A percentile compares a stretch with the other conserved stretches of the same genome.
phyloP scores from a whole-genome alignment of 106 monocot species.

The Alisma plantagoaquatica region DNA sequence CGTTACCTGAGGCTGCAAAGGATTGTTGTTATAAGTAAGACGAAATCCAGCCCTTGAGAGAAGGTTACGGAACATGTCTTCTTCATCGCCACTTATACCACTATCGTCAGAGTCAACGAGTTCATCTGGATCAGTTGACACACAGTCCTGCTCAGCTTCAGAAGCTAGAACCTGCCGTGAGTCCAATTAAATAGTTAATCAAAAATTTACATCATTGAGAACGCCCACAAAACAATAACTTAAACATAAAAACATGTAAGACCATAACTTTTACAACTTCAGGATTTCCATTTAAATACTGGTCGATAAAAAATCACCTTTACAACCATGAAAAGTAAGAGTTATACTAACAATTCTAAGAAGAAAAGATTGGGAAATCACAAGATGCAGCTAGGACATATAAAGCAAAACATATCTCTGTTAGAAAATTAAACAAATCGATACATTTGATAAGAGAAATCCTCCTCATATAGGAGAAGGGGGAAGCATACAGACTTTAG shows the following conservation, averaged over 20 bases:
- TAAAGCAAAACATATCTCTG: too few relatives aligned
- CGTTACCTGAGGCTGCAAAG: slow-evolving; percentile 66
- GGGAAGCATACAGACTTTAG: too few relatives aligned
- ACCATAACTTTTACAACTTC: too few relatives aligned
- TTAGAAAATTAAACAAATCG: too few relatives aligned
- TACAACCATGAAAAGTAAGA: not conserved
- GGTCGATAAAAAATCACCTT: not conserved
- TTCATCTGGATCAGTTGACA: slow-evolving; percentile 89
- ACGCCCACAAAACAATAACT: not conserved
- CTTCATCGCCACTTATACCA: slow-evolving; percentile 74
- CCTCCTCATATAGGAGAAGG: too few relatives aligned
- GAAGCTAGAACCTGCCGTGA: slow-evolving; percentile 73
- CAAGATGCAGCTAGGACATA: too few relatives aligned
- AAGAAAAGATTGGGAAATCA: too few relatives aligned
- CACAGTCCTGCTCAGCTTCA: slow-evolving; percentile 84
- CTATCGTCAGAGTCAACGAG: slow-evolving; percentile 86
- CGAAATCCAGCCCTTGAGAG: slow-evolving; percentile 83
- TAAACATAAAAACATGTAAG: too few relatives aligned
- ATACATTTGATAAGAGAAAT: too few relatives aligned
- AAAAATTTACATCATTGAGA: not conserved
- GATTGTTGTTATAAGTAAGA: slow-evolving; percentile 68
- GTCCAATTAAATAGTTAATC: slow-evolving; percentile 2
- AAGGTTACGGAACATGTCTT: slow-evolving; percentile 78
- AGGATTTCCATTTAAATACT: not conserved
- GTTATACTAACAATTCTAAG: not conserved